These are phyloP conservation scores for Citeromyces hawaiiensis DNA, from an alignment of 1,139 yeast genomes.

Conservation along the genomic window DNA sequence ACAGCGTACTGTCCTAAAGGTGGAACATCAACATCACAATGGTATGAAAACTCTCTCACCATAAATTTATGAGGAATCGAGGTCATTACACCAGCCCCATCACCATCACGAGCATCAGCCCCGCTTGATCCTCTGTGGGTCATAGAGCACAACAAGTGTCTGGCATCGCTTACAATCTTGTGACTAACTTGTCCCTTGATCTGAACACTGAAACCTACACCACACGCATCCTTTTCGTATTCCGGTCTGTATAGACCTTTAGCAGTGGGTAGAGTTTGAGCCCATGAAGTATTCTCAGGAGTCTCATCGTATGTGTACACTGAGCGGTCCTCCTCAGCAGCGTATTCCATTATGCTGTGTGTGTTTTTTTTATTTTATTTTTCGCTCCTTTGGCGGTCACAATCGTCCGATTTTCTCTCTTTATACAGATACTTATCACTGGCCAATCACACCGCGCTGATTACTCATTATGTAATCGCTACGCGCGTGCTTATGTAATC, in stretches of 20 bases:
- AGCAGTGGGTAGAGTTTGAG: constrained; percentile 71
- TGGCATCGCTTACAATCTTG: constrained; percentile 87
- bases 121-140: constrained; percentile 98
- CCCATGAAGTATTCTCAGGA: constrained; percentile 82
- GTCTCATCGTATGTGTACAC: constrained; percentile 61
- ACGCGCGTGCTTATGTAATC: constrained; percentile 1
- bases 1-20: constrained; percentile 82
- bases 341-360: constrained; percentile 2
- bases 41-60: constrained; percentile 58
- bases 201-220: constrained; percentile 95
- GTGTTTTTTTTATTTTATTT: background rate
- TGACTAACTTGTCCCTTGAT: constrained; percentile 82
- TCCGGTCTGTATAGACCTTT: constrained; percentile 70
- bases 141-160: constrained; percentile 85
- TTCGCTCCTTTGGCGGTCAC: background rate
- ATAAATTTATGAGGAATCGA: constrained; percentile 86
- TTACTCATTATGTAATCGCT: background rate
- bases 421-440: background rate
- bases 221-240: constrained; percentile 93
- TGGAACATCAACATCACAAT: constrained; percentile 52
- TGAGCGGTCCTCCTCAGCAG: constrained; percentile 6
- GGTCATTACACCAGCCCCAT: constrained; percentile 95
- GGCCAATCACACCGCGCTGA: background rate
- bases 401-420: background rate
- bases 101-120: constrained; percentile 93